Evolutionary conservation across 1,139 yeast genomes (phyloP).

Genomic region (Pichia sp.): DNA sequence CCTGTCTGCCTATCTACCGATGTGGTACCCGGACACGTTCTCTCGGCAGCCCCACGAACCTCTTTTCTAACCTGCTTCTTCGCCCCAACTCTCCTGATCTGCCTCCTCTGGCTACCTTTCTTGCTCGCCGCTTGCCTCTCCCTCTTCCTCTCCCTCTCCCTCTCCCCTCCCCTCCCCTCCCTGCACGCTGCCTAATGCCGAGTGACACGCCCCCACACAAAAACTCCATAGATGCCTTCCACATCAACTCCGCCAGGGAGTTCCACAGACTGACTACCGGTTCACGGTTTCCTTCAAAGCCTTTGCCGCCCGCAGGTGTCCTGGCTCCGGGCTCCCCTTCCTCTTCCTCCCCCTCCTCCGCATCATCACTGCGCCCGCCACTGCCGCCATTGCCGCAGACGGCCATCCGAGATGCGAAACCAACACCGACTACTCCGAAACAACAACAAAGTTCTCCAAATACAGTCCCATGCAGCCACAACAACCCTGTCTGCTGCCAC

Average conservation of each 20-base stretch:
- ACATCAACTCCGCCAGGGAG: constrained; percentile 60
- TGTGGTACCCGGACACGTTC: too few species aligned
- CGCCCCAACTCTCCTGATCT: neutral
- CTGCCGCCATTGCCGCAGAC: too few species aligned
- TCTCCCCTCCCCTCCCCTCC: neutral
- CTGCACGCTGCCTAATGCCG: neutral
- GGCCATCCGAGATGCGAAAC: too few species aligned
- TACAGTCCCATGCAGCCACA: neutral
- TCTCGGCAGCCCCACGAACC: too few species aligned
- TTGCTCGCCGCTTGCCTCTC: neutral
- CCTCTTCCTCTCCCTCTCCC: neutral
- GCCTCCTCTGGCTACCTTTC: neutral
- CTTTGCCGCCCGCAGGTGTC: neutral
- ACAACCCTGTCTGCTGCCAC: constrained; percentile 53
- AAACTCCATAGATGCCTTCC: constrained; percentile 44
- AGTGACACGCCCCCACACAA: neutral
- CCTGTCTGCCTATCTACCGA: neutral
- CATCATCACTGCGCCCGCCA: neutral
- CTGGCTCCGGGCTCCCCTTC: too few species aligned
- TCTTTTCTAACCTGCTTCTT: too few species aligned
- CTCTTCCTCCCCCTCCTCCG: neutral
- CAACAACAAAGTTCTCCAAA: neutral
- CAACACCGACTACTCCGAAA: neutral
- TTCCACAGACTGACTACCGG: constrained; percentile 41
- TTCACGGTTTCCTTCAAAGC: constrained; percentile 23